These are phyloP conservation scores for Neonectria neomacrospora DNA, from an alignment of 2,329 filamentous ascomycete genomes.

Conservation along the genomic window DNA sequence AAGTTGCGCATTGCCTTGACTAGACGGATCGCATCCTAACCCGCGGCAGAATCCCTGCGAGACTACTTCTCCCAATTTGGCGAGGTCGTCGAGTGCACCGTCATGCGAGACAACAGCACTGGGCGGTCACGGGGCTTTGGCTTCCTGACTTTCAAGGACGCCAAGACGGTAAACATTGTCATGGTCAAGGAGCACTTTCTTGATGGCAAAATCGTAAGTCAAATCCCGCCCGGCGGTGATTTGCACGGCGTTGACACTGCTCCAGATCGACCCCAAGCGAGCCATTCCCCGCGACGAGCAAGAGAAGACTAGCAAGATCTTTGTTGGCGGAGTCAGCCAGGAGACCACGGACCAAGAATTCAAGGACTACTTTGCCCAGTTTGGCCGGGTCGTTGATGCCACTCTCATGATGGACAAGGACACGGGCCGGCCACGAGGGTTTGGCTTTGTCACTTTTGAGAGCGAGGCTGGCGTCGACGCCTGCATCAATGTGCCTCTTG, in stretches of 20 bases:
- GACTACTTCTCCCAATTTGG: slow-evolving; percentile 99
- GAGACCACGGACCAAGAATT: slow-evolving; percentile 97
- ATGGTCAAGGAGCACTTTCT: slow-evolving; percentile 99
- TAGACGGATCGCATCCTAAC: slow-evolving; percentile 22
- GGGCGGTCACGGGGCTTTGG: slow-evolving; percentile 96
- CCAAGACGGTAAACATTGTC: slow-evolving; percentile 97
- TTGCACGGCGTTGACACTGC: slow-evolving; percentile 34
- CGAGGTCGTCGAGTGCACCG: slow-evolving; percentile 96
- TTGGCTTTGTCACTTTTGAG: slow-evolving; percentile 98
- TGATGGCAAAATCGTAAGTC: slow-evolving; percentile 94
- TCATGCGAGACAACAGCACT: slow-evolving; percentile 97
- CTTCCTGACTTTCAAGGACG: slow-evolving; percentile 97
- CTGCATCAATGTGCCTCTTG: slow-evolving; percentile 83
- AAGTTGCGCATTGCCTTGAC: slow-evolving; percentile 56
- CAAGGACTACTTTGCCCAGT: slow-evolving; percentile 95
- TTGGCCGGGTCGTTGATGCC: slow-evolving; percentile 94
- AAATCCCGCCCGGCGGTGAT: not conserved
- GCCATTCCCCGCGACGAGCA: slow-evolving; percentile 98
- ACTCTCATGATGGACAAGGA: slow-evolving; percentile 99
- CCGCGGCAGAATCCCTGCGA: slow-evolving; percentile 82
- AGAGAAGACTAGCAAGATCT: slow-evolving; percentile 98
- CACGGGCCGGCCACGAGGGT: slow-evolving; percentile 94
- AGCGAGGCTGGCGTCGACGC: slow-evolving; percentile 94
- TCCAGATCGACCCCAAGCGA: slow-evolving; percentile 94
- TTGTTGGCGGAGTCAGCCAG: slow-evolving; percentile 96